Conservation (phyloP, 2,329 filamentous ascomycete species). For the Venturia nashicola region DNA sequence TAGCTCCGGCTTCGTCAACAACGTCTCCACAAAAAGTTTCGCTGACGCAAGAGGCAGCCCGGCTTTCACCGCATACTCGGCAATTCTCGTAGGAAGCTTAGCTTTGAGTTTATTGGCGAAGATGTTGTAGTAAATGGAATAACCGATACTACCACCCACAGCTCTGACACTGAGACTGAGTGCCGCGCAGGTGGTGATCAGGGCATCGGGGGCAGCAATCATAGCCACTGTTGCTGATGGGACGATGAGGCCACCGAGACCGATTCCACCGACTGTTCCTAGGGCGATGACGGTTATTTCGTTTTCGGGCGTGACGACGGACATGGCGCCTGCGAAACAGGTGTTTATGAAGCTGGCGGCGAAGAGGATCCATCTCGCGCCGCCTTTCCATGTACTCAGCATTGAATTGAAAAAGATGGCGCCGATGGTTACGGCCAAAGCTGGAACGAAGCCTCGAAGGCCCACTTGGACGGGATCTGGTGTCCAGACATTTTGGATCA, state of each 20-base stretch:
- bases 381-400: constrained; percentile 16
- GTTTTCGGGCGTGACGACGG: constrained; percentile 21
- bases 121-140: constrained; percentile 12
- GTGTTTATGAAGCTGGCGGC: constrained; percentile 21
- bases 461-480: constrained; percentile 21
- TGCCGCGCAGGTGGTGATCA: constrained; percentile 20
- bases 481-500: constrained; percentile 19
- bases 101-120: constrained; percentile 10
- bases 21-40: constrained; percentile 5
- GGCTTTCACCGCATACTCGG: constrained; percentile 6
- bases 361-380: constrained; percentile 19
- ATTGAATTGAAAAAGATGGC: constrained; percentile 20
- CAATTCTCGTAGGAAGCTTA: constrained; percentile 7
- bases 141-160: constrained; percentile 11
- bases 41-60: constrained; percentile 8
- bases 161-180: constrained; percentile 9
- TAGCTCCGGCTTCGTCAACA: not conserved
- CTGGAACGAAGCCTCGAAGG: constrained; percentile 18
- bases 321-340: constrained; percentile 19
- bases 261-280: constrained; percentile 23
- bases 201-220: constrained; percentile 16
- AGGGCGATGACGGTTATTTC: constrained; percentile 18
- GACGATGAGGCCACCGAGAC: constrained; percentile 24
- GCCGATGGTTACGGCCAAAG: constrained; percentile 19
- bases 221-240: constrained; percentile 21